Evolutionary conservation across 345 rosid species (phyloP).

Genomic region (Mallotus nudiflorus): DNA sequence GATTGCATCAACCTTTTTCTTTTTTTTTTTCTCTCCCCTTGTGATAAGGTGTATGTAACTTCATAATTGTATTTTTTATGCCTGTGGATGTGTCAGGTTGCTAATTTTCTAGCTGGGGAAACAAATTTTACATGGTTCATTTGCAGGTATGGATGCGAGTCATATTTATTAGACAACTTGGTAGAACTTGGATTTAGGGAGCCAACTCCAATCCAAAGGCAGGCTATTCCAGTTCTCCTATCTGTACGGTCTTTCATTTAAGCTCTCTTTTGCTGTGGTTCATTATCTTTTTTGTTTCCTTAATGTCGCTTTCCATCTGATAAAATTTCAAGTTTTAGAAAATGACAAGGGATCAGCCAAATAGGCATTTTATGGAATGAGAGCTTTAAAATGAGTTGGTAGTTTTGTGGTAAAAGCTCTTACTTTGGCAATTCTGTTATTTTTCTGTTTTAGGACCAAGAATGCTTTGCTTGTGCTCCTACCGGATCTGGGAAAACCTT

Average conservation of each 20-base stretch:
- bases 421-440: slow-evolving; percentile 11
- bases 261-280: slow-evolving; percentile 14
- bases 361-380: not conserved
- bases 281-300: not conserved
- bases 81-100: not conserved
- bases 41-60: not conserved
- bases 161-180: slow-evolving; percentile 62
- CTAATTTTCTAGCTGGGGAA: not conserved
- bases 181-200: slow-evolving; percentile 82
- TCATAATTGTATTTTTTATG: not conserved
- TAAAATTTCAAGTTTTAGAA: slow-evolving; percentile 8
- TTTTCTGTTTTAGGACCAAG: slow-evolving; percentile 59
- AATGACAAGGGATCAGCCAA: not conserved
- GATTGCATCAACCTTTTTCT: too few species aligned
- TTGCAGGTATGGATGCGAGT: slow-evolving; percentile 65
- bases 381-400: not conserved
- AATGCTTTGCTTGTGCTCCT: slow-evolving; percentile 96
- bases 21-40: not conserved
- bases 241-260: slow-evolving; percentile 57
- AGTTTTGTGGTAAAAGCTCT: not conserved
- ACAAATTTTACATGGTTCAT: not conserved
- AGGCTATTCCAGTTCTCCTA: slow-evolving; percentile 87
- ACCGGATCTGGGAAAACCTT: slow-evolving; percentile 97
- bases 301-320: not conserved
- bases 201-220: slow-evolving; percentile 97